Conservation (phyloP, 129 eudicot genomes). For the Oenanthe sinensis region DNA sequence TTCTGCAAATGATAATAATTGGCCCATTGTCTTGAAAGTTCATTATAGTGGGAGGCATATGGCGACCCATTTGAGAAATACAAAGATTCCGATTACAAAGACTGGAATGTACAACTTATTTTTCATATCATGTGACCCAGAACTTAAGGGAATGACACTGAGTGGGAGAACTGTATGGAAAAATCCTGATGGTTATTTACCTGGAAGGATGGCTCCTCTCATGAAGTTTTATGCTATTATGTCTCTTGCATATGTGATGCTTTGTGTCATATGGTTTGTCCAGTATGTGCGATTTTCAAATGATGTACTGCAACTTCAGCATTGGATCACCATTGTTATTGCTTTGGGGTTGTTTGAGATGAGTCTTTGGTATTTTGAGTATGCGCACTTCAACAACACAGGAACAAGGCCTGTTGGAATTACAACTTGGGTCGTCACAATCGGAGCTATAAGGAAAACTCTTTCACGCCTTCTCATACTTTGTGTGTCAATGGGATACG, state of each 20-base stretch:
- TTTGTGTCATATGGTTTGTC: slow-evolving; percentile 64
- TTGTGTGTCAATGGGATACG: slow-evolving; percentile 95
- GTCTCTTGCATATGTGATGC: slow-evolving; percentile 62
- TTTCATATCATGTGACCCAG: slow-evolving; percentile 86
- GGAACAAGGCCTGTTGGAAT: slow-evolving; percentile 83
- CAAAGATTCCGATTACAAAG: slow-evolving; percentile 49
- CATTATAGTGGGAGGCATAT: slow-evolving; percentile 59
- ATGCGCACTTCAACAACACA: slow-evolving; percentile 69
- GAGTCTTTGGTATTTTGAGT: slow-evolving; percentile 93
- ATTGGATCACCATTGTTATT: slow-evolving; percentile 77
- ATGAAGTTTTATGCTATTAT: slow-evolving; percentile 73
- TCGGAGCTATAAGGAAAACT: slow-evolving; percentile 80
- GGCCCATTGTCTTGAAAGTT: slow-evolving; percentile 72
- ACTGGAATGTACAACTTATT: slow-evolving; percentile 98
- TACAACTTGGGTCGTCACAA: slow-evolving; percentile 94
- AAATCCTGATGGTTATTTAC: slow-evolving; percentile 88
- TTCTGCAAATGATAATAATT: slow-evolving; percentile 51
- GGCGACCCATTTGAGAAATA: slow-evolving; percentile 49
- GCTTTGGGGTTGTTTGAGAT: slow-evolving; percentile 78
- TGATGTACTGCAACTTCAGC: slow-evolving; percentile 86
- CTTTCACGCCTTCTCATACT: slow-evolving; percentile 77
- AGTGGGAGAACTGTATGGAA: slow-evolving; percentile 89
- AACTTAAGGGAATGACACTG: slow-evolving; percentile 61
- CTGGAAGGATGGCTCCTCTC: slow-evolving; percentile 96
- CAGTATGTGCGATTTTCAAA: slow-evolving; percentile 79